Conservation (phyloP, 192 early-diverging fungal genomes). For the Rhizophagus prolifer region DNA sequence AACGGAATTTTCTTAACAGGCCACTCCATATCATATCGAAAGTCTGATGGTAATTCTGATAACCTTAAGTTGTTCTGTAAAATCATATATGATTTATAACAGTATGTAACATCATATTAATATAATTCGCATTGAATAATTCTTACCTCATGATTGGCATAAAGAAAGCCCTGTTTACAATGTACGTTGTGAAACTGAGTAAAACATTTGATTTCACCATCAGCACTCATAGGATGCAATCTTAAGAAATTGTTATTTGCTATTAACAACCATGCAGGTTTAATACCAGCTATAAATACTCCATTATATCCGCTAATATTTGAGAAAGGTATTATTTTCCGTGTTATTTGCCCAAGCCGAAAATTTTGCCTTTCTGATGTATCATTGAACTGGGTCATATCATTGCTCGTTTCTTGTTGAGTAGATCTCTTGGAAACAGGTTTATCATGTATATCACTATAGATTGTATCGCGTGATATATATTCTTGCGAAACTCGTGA, state of each 20-base stretch:
- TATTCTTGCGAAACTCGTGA: slow-evolving; percentile 63
- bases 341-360: slow-evolving; percentile 27
- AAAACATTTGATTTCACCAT: slow-evolving; percentile 68
- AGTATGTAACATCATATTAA: too few species aligned
- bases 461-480: slow-evolving; percentile 53
- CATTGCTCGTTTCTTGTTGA: slow-evolving; percentile 23
- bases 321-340: slow-evolving; percentile 47
- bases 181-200: slow-evolving; percentile 78
- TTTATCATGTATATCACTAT: slow-evolving; percentile 34
- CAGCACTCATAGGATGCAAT: slow-evolving; percentile 72
- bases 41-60: slow-evolving; percentile 63
- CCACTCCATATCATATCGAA: slow-evolving; percentile 74
- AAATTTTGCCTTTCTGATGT: slow-evolving; percentile 33
- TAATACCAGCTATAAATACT: slow-evolving; percentile 68
- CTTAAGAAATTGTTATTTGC: slow-evolving; percentile 59
- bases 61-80: slow-evolving; percentile 65
- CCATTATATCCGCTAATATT: slow-evolving; percentile 66
- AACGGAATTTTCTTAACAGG: slow-evolving; percentile 70
- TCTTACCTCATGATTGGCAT: slow-evolving; percentile 64
- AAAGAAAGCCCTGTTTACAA: slow-evolving; percentile 73
- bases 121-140: neutral
- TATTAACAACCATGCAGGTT: slow-evolving; percentile 75
- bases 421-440: slow-evolving; percentile 17
- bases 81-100: neutral
- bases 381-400: slow-evolving; percentile 33